phyloP scores from a whole-genome alignment of 768 basidiomycete species.

The Saitozyma sp. region DNA sequence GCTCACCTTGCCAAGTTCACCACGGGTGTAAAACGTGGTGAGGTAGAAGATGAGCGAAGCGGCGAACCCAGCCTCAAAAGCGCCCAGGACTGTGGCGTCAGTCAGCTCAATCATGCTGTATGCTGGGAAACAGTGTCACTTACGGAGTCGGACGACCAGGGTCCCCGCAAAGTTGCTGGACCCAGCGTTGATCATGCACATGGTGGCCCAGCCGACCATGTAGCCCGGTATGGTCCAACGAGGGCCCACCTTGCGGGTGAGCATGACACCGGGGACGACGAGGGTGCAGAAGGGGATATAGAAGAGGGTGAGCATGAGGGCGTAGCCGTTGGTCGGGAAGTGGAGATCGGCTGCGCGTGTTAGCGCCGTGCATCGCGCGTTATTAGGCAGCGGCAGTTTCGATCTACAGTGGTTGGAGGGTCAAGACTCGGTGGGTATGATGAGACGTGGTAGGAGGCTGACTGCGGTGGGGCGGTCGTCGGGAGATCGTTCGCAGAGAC shows the following conservation, averaged over 20 bases:
- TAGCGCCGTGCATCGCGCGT: background rate
- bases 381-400: no score
- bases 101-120: no score
- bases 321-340: conserved; percentile 28
- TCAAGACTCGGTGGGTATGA: no score
- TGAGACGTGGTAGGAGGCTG: no score
- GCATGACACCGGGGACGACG: conserved; percentile 26
- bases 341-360: conserved; percentile 18
- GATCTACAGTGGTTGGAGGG: no score
- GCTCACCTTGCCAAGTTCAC: no score
- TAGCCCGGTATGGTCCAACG: conserved; percentile 26
- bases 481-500: no score
- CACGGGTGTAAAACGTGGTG: no score
- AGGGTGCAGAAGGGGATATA: conserved; percentile 21
- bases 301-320: conserved; percentile 27
- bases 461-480: no score
- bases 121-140: conserved; percentile 54
- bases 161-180: conserved; percentile 20
- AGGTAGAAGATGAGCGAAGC: no score
- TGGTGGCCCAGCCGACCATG: conserved; percentile 29
- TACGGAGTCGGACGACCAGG: conserved; percentile 22
- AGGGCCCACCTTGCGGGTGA: conserved; percentile 30
- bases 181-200: conserved; percentile 32
- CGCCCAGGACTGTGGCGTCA: no score
- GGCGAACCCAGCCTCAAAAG: no score